A percentile compares a stretch with the other conserved stretches of the same genome.
phyloP scores from a whole-genome alignment of 2,329 filamentous ascomycete species.

The Exophiala sp. region DNA sequence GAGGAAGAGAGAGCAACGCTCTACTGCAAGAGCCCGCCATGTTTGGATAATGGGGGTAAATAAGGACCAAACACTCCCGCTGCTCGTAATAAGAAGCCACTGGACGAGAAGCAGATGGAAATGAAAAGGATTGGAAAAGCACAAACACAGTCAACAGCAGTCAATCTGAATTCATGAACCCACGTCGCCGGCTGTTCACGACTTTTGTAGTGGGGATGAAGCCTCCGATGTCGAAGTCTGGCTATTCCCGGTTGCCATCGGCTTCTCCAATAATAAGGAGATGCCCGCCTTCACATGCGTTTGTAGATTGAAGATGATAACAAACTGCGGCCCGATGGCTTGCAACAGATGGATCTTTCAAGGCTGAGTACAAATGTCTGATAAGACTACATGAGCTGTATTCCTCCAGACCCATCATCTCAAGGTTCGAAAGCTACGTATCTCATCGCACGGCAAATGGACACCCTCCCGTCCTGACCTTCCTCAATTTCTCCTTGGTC shows the following conservation, averaged over 20 bases:
- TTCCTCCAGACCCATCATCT: too few relatives aligned
- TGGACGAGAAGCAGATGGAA: not conserved
- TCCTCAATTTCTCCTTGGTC: constrained; percentile 36
- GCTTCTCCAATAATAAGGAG: constrained; percentile 6
- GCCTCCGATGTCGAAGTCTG: constrained; percentile 2
- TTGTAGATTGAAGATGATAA: not conserved
- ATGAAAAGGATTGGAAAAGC: not conserved
- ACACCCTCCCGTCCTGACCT: constrained; percentile 42
- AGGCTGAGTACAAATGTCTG: too few relatives aligned
- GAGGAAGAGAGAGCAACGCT: constrained; percentile 11
- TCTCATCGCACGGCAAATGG: constrained; percentile 38
- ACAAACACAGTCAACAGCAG: too few relatives aligned
- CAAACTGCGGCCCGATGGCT: not conserved
- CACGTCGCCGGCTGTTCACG: constrained; percentile 2
- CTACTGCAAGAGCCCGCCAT: constrained; percentile 17
- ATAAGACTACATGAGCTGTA: too few relatives aligned
- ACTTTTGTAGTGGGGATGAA: constrained; percentile 3
- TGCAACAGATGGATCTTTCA: too few relatives aligned
- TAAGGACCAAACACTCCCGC: not conserved
- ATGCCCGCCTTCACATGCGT: constrained; percentile 7
- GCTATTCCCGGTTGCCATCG: constrained; percentile 15
- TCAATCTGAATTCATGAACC: too few relatives aligned
- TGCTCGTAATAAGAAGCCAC: not conserved
- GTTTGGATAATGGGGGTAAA: not conserved
- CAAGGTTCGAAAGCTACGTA: not conserved